Conservation (phyloP, 805 yeast genomes). For the Candida morakotiae region DNA sequence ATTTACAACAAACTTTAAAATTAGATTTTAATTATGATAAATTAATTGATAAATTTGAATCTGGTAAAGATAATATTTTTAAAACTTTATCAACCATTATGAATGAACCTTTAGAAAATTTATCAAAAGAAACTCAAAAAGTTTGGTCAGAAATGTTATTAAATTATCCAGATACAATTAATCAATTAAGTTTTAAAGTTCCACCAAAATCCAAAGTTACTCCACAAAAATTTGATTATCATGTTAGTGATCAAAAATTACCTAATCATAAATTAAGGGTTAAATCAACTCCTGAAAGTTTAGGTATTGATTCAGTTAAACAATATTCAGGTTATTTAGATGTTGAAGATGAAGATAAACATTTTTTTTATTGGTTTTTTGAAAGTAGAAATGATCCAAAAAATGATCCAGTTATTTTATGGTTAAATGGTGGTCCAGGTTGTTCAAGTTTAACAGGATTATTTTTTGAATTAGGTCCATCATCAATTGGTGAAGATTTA, state of each 20-base stretch:
- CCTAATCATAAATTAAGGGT: conserved; percentile 58
- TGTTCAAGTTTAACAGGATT: conserved; percentile 32
- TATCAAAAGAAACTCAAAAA: conserved; percentile 46
- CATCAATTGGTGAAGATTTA: conserved; percentile 22
- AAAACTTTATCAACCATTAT: conserved; percentile 48
- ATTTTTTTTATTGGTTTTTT: conserved; percentile 43
- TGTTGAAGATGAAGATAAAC: conserved; percentile 66
- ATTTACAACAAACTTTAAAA: conserved; percentile 17
- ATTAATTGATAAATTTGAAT: conserved; percentile 8
- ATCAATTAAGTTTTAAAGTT: conserved; percentile 46
- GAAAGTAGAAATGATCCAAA: conserved; percentile 42
- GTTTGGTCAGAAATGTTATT: conserved; percentile 64
- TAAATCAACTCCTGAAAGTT: conserved; percentile 52
- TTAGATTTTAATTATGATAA: conserved; percentile 10
- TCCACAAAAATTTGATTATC: conserved; percentile 31
- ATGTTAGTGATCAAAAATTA: conserved; percentile 33
- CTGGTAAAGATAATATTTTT: conserved; percentile 29
- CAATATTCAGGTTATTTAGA: conserved; percentile 87
- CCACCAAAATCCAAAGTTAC: conserved; percentile 49
- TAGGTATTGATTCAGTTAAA: conserved; percentile 78
- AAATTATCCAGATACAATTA: conserved; percentile 54
- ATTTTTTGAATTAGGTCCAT: conserved; percentile 32
- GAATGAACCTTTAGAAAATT: conserved; percentile 45
- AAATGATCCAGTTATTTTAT: conserved; percentile 30
- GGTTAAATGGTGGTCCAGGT: conserved; percentile 38